phyloP scores from a whole-genome alignment of 2,329 filamentous ascomycete species.

The Ophiostoma sp. region DNA sequence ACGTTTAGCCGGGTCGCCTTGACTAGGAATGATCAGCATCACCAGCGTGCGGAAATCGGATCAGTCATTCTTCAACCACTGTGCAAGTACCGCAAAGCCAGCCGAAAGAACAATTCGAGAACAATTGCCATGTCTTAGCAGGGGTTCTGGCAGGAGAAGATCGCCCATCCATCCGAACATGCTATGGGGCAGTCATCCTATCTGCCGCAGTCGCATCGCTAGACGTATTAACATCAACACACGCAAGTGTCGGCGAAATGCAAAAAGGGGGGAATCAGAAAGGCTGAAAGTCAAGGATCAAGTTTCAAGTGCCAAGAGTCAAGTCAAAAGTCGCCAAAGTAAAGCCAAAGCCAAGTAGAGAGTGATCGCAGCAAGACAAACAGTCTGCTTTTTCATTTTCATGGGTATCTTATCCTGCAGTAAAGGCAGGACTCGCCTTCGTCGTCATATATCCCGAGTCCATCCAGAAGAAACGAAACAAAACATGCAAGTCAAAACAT shows the following conservation, averaged over 20 bases:
- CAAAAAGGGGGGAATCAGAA: neutral
- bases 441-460: neutral
- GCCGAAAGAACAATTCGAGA: neutral
- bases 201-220: neutral
- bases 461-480: neutral
- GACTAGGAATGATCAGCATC: neutral
- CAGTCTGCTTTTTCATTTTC: slow-evolving; percentile 8
- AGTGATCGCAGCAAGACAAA: neutral
- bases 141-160: neutral
- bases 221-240: neutral
- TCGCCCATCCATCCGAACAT: neutral
- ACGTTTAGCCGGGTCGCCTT: neutral
- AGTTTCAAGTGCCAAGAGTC: neutral
- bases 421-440: neutral
- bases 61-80: too few relatives aligned
- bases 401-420: slow-evolving; percentile 11
- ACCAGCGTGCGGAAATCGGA: too few relatives aligned
- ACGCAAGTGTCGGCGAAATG: slow-evolving; percentile 6
- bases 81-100: too few relatives aligned
- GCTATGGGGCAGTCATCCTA: neutral
- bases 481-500: neutral
- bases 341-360: neutral
- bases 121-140: neutral
- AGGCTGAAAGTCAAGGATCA: neutral
- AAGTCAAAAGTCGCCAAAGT: neutral